A percentile compares a stretch with the other conserved stretches of the same genome.
Conservation (phyloP, 1,139 yeast genomes). For the Sugiyamaella xylanicola region DNA sequence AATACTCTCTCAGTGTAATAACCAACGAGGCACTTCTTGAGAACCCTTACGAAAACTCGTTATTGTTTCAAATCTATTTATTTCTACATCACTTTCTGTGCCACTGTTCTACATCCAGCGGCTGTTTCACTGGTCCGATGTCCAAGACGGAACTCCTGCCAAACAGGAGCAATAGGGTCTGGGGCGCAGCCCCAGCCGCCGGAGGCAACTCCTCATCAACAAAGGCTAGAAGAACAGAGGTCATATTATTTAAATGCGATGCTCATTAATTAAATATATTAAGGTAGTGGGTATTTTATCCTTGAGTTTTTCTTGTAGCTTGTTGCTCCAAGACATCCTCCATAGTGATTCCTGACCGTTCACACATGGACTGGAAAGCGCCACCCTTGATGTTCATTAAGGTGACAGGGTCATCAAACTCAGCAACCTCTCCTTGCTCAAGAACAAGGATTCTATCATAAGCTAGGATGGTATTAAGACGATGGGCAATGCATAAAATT, state of each 20-base stretch:
- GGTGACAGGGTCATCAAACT: constrained; percentile 51
- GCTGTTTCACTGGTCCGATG: too few species aligned
- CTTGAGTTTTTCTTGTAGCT: constrained; percentile 8
- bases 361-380: constrained; percentile 63
- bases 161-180: background rate
- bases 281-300: background rate
- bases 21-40: too few species aligned
- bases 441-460: constrained; percentile 70
- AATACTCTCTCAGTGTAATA: too few species aligned
- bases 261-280: background rate
- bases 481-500: constrained; percentile 78
- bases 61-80: too few species aligned
- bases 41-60: too few species aligned
- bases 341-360: constrained; percentile 51
- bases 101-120: too few species aligned
- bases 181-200: background rate
- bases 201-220: background rate
- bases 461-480: constrained; percentile 67
- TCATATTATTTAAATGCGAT: constrained; percentile 3
- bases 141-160: too few species aligned
- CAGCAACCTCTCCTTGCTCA: constrained; percentile 64
- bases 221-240: background rate
- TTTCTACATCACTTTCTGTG: too few species aligned
- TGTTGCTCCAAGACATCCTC: constrained; percentile 41
- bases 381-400: constrained; percentile 50